Percentiles rank a stretch among this genome's conserved stretches.
Conservation (phyloP, 2,329 filamentous ascomycete genomes). For the Cordyceps javanica region DNA sequence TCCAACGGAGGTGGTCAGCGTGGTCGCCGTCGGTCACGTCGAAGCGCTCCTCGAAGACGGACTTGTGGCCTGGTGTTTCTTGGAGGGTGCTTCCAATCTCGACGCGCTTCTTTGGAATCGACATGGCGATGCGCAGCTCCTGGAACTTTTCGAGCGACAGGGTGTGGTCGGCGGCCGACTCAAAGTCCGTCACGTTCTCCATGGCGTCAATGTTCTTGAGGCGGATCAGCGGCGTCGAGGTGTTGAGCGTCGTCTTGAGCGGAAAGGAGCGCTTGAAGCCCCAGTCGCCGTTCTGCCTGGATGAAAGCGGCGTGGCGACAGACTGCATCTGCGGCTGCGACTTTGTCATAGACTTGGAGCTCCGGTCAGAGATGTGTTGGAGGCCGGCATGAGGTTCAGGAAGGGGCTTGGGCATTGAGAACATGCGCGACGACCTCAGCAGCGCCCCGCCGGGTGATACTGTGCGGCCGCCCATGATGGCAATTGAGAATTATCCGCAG, state of each 20-base stretch:
- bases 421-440: slow-evolving; percentile 81
- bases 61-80: slow-evolving; percentile 31
- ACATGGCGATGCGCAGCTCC: slow-evolving; percentile 69
- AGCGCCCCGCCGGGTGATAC: slow-evolving; percentile 61
- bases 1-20: slow-evolving; percentile 51
- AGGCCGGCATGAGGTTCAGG: slow-evolving; percentile 51
- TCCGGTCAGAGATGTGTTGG: slow-evolving; percentile 28
- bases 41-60: slow-evolving; percentile 53
- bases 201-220: slow-evolving; percentile 74
- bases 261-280: slow-evolving; percentile 84
- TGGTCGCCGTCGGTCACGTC: slow-evolving; percentile 44
- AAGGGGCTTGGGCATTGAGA: slow-evolving; percentile 75
- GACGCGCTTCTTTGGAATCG: slow-evolving; percentile 37
- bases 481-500: slow-evolving; percentile 18
- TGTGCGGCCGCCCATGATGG: slow-evolving; percentile 26
- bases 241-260: slow-evolving; percentile 63
- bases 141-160: slow-evolving; percentile 80
- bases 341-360: slow-evolving; percentile 50
- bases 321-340: slow-evolving; percentile 77
- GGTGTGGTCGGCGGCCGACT: slow-evolving; percentile 74
- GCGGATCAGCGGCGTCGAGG: slow-evolving; percentile 68
- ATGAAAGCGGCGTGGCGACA: slow-evolving; percentile 69
- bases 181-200: slow-evolving; percentile 86
- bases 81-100: slow-evolving; percentile 13
- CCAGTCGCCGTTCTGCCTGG: slow-evolving; percentile 78